Percentiles rank a stretch among this genome's conserved stretches.
Evolutionary conservation across 129 eudicot species (phyloP).

Genomic region (Artemisia annua): DNA sequence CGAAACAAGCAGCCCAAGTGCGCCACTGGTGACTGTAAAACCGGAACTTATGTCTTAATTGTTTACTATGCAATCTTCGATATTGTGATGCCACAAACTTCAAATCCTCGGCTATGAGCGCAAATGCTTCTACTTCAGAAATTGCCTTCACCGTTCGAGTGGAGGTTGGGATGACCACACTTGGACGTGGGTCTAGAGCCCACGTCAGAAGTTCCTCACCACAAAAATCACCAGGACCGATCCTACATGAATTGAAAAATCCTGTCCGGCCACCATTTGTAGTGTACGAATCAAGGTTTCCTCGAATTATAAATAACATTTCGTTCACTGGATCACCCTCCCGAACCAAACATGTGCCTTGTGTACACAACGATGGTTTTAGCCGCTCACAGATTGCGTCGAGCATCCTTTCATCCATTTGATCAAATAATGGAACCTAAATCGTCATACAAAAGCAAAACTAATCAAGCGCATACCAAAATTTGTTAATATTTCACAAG

Average conservation of each 20-base stretch:
- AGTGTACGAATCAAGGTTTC: conserved; percentile 87
- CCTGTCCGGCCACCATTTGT: conserved; percentile 95
- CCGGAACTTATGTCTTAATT: conserved; percentile 77
- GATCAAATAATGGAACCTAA: conserved; percentile 87
- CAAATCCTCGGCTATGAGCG: conserved; percentile 75
- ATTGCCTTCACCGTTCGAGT: conserved; percentile 89
- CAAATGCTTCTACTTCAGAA: conserved; percentile 88
- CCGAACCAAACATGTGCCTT: conserved; percentile 74
- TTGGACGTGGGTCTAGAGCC: conserved; percentile 88
- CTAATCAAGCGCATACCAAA: no score
- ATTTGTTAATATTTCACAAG: no score
- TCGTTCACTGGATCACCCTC: conserved; percentile 96
- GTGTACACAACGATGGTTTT: conserved; percentile 74
- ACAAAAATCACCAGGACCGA: conserved; percentile 92
- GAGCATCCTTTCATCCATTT: conserved; percentile 88
- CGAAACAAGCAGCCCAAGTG: conserved; percentile 88
- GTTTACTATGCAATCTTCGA: conserved; percentile 77
- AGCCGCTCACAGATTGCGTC: conserved; percentile 95
- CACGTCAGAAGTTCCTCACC: conserved; percentile 94
- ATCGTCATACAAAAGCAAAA: background rate
- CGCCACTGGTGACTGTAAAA: conserved; percentile 96
- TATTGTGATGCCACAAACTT: conserved; percentile 87
- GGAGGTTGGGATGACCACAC: conserved; percentile 75
- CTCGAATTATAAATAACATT: conserved; percentile 89
- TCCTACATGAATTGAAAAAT: conserved; percentile 80